These are phyloP conservation scores for Zelopaecilomyces penicillatus DNA, from an alignment of 2,329 filamentous ascomycete genomes.

Conservation along the genomic window DNA sequence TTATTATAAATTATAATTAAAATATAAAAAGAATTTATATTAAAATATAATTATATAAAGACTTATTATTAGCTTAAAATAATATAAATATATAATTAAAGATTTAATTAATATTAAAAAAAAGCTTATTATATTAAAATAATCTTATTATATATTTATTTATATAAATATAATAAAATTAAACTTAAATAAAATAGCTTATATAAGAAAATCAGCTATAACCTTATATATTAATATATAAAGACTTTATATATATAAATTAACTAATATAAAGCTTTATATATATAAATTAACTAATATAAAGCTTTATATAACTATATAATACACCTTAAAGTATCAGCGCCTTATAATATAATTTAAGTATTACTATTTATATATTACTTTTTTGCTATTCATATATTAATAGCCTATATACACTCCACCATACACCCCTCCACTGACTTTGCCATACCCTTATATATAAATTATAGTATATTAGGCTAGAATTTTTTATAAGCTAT, in stretches of 20 bases:
- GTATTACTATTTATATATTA: too few relatives aligned
- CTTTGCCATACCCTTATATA: too few relatives aligned
- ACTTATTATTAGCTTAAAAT: not conserved
- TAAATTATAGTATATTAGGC: too few relatives aligned
- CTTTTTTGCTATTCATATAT: too few relatives aligned
- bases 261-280: not conserved
- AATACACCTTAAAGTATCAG: not conserved
- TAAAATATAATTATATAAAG: not conserved
- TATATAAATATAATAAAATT: not conserved
- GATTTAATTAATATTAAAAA: not conserved
- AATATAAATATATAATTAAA: not conserved
- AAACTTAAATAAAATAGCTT: not conserved
- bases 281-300: not conserved
- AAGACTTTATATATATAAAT: not conserved
- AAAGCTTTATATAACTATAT: not conserved
- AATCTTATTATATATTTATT: too few relatives aligned
- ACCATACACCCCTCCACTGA: too few relatives aligned
- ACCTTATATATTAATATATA: not conserved
- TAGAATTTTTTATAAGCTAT: too few relatives aligned
- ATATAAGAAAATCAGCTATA: not conserved
- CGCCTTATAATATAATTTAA: not conserved
- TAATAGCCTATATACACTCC: too few relatives aligned
- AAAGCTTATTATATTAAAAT: too few relatives aligned
- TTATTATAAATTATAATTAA: not conserved
- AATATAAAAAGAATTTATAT: not conserved